These are phyloP conservation scores for Sugiyamaella valdiviana DNA, from an alignment of 805 yeast species.

Conservation along the genomic window DNA sequence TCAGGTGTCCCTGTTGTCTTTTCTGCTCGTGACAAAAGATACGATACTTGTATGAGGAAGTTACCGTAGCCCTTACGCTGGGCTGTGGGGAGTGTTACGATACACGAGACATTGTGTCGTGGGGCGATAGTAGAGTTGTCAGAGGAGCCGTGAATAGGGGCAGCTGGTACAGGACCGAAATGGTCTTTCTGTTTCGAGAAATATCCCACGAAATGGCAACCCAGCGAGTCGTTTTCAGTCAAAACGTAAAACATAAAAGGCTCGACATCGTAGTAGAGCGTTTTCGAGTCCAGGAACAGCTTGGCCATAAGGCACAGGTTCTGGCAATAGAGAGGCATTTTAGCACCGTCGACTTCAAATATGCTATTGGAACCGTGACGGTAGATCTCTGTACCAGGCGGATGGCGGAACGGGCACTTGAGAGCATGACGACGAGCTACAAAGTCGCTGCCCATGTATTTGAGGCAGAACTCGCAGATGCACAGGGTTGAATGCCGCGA, in stretches of 20 bases:
- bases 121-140: background rate
- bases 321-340: conserved; percentile 76
- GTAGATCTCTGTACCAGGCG: conserved; percentile 91
- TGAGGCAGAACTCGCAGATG: conserved; percentile 79
- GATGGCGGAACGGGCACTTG: conserved; percentile 66
- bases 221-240: conserved; percentile 53
- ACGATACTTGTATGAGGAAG: conserved; percentile 82
- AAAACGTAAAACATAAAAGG: conserved; percentile 87
- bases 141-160: conserved; percentile 33
- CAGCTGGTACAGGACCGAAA: background rate
- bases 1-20: conserved; percentile 88
- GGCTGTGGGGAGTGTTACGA: conserved; percentile 78
- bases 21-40: conserved; percentile 68
- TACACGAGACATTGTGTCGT: conserved; percentile 75
- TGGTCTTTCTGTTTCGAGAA: conserved; percentile 72
- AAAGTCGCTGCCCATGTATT: conserved; percentile 66
- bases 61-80: conserved; percentile 89
- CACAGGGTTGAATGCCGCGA: conserved; percentile 55
- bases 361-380: conserved; percentile 63
- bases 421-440: conserved; percentile 62
- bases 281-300: conserved; percentile 81
- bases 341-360: conserved; percentile 91
- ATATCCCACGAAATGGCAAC: conserved; percentile 84
- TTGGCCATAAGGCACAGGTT: conserved; percentile 86
- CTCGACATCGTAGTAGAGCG: conserved; percentile 90